Base-by-base conservation (phyloP, 148 eudicot genomes). In the Chenopodium formosanum region DNA sequence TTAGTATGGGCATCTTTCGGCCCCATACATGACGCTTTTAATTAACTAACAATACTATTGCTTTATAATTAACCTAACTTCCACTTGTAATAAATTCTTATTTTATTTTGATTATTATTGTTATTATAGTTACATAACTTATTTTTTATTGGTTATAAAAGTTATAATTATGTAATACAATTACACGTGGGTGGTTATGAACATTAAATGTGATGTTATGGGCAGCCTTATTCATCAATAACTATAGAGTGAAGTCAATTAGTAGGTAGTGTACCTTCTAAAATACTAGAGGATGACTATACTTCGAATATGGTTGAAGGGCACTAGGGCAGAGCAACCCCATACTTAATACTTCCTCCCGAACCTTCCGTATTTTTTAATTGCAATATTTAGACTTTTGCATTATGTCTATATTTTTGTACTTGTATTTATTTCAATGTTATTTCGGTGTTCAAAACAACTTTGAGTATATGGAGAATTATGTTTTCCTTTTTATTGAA, bases 11-110 rank as follows among this genome's bases (percentile, higher is more conserved):
- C 47, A 70, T 32, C 47, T 32, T 32, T 70, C 73, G 73, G 48
- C 73, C 46, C 73, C 73, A 70, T 70, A 48, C 10, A 70, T 14
- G 73, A 70, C 48, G 73, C 48, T 37, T 16, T 34, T 20, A 70
- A 37, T 34, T 20, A 70, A 70, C 25, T 16, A n/a, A 48, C 48
- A 67, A 29, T 67, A 37, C 14, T 9, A 16, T 70, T 70, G 25
- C 47, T 70, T 70, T 47, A 37, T 2, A 22, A 19, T 17, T 12
- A 66, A 6, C 9, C 37, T 29, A 27, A 62, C 62, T 62, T 62
- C 66, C 23, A 62, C 66, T 62, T 62, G 62, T 56, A 23, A 22
- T 62, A 1, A 20, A 0, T 9, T 20, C 20, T 22, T 22, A 62
- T 19, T 62, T 19, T 22, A 10, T 62, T 20, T 62, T 23, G n/a